Base-by-base conservation (phyloP, 2,329 filamentous ascomycete genomes). In the Rhinocladiella mackenziei region DNA sequence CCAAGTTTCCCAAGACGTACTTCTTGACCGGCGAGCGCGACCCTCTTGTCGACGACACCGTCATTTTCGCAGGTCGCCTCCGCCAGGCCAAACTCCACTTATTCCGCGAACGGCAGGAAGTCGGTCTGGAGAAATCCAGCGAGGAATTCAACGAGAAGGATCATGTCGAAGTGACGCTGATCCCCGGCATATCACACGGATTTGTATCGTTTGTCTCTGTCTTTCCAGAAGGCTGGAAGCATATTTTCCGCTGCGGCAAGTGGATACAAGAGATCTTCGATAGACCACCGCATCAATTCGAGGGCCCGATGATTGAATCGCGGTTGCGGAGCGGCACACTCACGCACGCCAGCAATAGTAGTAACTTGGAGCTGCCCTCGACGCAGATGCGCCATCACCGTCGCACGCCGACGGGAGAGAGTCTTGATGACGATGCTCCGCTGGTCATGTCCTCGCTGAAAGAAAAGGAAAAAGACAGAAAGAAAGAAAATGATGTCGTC, bases 21-120 rank as follows among this genome's bases (percentile, higher is more conserved):
- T 89, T 98, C 58, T 71, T 97, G 39, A 97, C 92, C 0, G 92
- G 92, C 37, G 92, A 98, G 68, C 83, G 91, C 20, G 92, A 98
- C 61, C 92, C 92, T 0, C 70, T 98, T 0, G 92, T 97, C 0
- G 92, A 98, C 60, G 92, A 98, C 63, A 98, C 92, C 0, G 88
- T 96, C 35, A 89, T 98, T 50, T 96, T 98, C 59, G 89, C 92
- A 0, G 92, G 91, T 0, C 74, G 91, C 0, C 66, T 98, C n/a
- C 76, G 89, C 5, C 80, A 89, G 50, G 87, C 89, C 2, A 94
- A 83, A 54, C 63, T 77, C 3, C 74, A 76, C 50, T 67, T 74
- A 38, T 72, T 78, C 66, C 65, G 67, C 2, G 74, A 77, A 33
- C 70, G 74, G 3, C 71, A 75, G 50, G 78, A 82, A 26, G 60